Percentiles rank a stretch among this genome's conserved stretches.
Conservation (phyloP, 345 rosid genomes). For the Camelina sativa region DNA sequence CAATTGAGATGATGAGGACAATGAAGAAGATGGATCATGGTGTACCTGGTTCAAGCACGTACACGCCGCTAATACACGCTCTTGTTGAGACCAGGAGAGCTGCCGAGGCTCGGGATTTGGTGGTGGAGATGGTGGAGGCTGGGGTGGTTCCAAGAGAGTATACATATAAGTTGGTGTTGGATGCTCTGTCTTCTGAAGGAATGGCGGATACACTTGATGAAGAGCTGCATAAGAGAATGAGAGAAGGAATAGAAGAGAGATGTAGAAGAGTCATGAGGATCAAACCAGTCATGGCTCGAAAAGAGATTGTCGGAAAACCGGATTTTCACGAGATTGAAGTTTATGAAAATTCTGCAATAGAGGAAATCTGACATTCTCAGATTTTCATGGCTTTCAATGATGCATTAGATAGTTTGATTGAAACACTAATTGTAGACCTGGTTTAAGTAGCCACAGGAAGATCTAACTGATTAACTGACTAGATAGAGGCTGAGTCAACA, state of each 20-base stretch:
- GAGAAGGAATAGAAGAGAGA: constrained; percentile 58
- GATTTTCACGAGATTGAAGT: background rate
- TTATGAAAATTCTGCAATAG: background rate
- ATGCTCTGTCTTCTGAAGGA: constrained; percentile 53
- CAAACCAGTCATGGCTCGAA: constrained; percentile 56
- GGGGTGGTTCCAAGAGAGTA: constrained; percentile 84
- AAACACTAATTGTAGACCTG: background rate
- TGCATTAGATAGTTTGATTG: constrained; percentile 6
- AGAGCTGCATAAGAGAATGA: constrained; percentile 54
- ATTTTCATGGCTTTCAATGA: constrained; percentile 7
- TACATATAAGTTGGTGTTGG: constrained; percentile 72
- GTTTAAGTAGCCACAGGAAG: constrained; percentile 48
- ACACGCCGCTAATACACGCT: constrained; percentile 80
- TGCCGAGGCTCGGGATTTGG: constrained; percentile 63
- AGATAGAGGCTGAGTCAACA: too few species aligned
- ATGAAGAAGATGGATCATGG: constrained; percentile 78
- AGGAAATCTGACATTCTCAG: background rate
- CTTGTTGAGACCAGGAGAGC: constrained; percentile 71
- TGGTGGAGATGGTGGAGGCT: constrained; percentile 68
- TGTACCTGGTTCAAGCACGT: constrained; percentile 64
- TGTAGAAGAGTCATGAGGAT: constrained; percentile 58
- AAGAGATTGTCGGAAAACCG: constrained; percentile 7
- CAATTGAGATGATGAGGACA: constrained; percentile 71
- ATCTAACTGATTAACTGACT: constrained; percentile 39
- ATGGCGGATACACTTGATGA: constrained; percentile 45